phyloP scores from a whole-genome alignment of 2,329 filamentous ascomycete species.

The Trichoderma hamatum region DNA sequence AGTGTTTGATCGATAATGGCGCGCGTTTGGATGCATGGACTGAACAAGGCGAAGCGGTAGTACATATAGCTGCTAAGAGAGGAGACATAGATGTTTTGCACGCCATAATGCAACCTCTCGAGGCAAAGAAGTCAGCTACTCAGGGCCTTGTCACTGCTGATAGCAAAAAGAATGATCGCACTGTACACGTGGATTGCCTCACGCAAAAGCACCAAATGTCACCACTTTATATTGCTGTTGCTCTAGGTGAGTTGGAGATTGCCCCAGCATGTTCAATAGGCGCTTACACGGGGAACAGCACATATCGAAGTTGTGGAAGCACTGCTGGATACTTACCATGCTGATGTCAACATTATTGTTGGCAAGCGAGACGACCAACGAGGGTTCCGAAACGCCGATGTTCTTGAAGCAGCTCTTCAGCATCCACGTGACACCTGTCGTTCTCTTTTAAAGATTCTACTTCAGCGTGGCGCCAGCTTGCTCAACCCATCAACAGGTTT shows the following conservation, averaged over 20 bases:
- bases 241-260: background rate
- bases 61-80: conserved; percentile 13
- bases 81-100: conserved; percentile 5
- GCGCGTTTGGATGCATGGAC: background rate
- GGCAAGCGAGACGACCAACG: background rate
- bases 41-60: conserved; percentile 4
- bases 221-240: conserved; percentile 12
- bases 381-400: background rate
- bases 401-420: conserved; percentile 3
- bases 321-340: background rate
- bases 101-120: background rate
- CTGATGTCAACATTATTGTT: background rate
- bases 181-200: background rate
- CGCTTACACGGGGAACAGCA: background rate
- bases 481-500: background rate
- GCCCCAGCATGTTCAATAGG: no score
- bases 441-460: background rate
- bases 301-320: background rate
- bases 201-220: background rate
- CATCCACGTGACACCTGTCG: background rate
- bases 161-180: background rate
- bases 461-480: background rate
- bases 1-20: background rate
- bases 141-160: background rate
- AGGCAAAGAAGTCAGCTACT: background rate